A percentile compares a stretch with the other conserved stretches of the same genome.
Evolutionary conservation across 441 rosid genomes (phyloP).

Genomic region (Populus tomentosa): DNA sequence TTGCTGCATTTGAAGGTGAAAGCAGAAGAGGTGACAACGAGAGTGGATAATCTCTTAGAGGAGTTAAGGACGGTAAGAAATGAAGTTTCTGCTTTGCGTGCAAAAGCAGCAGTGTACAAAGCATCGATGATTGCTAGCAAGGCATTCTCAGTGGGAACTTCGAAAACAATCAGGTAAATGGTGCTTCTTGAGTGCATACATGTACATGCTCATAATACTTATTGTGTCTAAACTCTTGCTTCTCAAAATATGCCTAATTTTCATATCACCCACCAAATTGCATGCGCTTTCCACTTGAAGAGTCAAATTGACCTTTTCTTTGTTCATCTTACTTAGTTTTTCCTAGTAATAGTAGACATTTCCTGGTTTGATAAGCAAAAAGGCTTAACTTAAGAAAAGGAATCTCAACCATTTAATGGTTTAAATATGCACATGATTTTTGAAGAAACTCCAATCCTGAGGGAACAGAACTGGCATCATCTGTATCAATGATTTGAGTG

Average conservation of each 20-base stretch:
- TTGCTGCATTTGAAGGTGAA: constrained; percentile 56
- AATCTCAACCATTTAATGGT: not conserved
- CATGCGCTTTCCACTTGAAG: not conserved
- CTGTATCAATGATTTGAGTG: not conserved
- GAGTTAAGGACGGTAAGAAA: constrained; percentile 61
- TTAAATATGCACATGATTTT: not conserved
- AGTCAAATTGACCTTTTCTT: not conserved
- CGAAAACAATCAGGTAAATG: constrained; percentile 51
- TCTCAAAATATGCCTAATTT: not conserved
- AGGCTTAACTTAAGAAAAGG: not conserved
- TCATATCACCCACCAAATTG: not conserved
- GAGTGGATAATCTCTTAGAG: constrained; percentile 75
- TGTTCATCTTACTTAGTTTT: not conserved
- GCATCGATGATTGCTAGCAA: constrained; percentile 65
- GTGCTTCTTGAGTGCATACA: not conserved
- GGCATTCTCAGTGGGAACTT: constrained; percentile 55
- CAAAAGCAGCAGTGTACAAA: constrained; percentile 69
- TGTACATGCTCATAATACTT: not conserved
- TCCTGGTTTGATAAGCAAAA: not conserved
- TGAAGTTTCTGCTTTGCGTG: constrained; percentile 66
- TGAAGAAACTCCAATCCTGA: not conserved
- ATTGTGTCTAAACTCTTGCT: not conserved
- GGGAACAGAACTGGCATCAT: constrained; percentile 1
- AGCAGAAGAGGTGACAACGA: constrained; percentile 75
- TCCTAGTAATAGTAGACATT: not conserved